Evolutionary conservation across 345 rosid genomes (phyloP).

Genomic region (Orychophragmus violaceus): DNA sequence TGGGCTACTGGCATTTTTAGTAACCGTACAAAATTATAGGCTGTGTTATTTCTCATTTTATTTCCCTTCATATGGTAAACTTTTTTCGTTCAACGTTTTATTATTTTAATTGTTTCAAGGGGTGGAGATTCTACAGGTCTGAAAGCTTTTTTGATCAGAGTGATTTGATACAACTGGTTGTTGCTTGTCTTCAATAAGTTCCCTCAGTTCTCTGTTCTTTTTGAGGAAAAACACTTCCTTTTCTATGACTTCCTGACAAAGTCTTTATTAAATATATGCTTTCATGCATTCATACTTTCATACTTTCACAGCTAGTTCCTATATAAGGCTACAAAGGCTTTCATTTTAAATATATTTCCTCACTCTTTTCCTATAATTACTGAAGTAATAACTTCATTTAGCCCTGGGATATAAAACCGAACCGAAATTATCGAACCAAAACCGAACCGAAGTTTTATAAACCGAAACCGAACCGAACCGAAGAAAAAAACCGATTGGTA

Average conservation of each 20-base stretch:
- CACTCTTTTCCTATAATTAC: not conserved
- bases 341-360: not conserved
- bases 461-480: too few species aligned
- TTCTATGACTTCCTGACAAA: not conserved
- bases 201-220: not conserved
- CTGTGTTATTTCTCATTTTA: not conserved
- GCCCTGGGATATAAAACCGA: too few species aligned
- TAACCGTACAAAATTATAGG: too few species aligned
- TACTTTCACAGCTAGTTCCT: not conserved
- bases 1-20: not conserved
- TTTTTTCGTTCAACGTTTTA: too few species aligned
- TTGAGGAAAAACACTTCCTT: not conserved
- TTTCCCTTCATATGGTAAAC: too few species aligned
- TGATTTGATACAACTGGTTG: conserved; percentile 11
- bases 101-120: not conserved
- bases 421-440: too few species aligned
- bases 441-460: too few species aligned
- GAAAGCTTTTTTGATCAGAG: not conserved
- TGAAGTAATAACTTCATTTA: too few species aligned
- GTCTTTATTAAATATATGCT: not conserved
- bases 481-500: too few species aligned
- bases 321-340: not conserved
- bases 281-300: too few species aligned
- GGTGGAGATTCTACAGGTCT: not conserved
- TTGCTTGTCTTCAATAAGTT: conserved; percentile 9